phyloP scores from a whole-genome alignment of 1,284 basidiomycete genomes.

The Phellopilus nigrolimitatus region DNA sequence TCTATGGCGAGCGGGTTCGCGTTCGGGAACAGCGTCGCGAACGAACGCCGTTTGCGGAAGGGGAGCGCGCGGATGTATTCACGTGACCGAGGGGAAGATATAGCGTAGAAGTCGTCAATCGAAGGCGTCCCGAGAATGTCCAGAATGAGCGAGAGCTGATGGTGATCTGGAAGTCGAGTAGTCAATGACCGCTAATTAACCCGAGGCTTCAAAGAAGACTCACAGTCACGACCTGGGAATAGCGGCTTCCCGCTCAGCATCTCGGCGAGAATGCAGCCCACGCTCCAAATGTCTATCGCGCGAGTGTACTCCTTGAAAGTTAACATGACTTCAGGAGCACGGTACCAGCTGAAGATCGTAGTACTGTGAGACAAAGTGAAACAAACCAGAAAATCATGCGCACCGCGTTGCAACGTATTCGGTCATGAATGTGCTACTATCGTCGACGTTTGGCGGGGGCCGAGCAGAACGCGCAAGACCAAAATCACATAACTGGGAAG shows the following conservation, averaged over 20 bases:
- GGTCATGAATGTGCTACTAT: slow-evolving; percentile 88
- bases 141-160: slow-evolving; percentile 83
- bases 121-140: slow-evolving; percentile 88
- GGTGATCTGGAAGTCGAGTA: slow-evolving; percentile 59
- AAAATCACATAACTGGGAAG: slow-evolving; percentile 79
- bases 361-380: slow-evolving; percentile 5
- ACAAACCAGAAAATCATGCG: slow-evolving; percentile 18
- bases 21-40: slow-evolving; percentile 70
- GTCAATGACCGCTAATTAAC: background rate
- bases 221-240: slow-evolving; percentile 85
- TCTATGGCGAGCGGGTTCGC: slow-evolving; percentile 89
- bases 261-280: slow-evolving; percentile 91
- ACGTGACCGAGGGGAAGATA: slow-evolving; percentile 79
- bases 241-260: slow-evolving; percentile 89
- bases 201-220: slow-evolving; percentile 24
- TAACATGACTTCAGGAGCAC: slow-evolving; percentile 93
- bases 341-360: slow-evolving; percentile 70
- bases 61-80: slow-evolving; percentile 93
- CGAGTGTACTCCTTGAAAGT: slow-evolving; percentile 93
- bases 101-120: slow-evolving; percentile 90
- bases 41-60: slow-evolving; percentile 82
- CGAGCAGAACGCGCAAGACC: slow-evolving; percentile 83
- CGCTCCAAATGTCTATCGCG: slow-evolving; percentile 91
- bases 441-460: slow-evolving; percentile 77
- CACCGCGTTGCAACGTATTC: slow-evolving; percentile 89